Evolutionary conservation across 768 basidiomycete genomes (phyloP).

Genomic region (Ramaria sp.): DNA sequence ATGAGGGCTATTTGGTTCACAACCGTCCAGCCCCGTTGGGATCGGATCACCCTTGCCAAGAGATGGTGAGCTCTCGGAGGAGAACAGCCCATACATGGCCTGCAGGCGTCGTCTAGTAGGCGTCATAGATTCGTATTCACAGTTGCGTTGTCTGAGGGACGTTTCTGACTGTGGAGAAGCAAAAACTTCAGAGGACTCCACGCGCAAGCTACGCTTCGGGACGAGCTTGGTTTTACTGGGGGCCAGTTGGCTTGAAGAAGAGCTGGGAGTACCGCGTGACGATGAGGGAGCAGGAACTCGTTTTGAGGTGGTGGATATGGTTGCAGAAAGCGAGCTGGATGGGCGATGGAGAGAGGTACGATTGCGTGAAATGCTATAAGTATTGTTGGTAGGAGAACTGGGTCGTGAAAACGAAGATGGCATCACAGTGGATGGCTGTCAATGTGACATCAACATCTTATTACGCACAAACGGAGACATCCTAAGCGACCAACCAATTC

Average conservation of each 20-base stretch:
- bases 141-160: not conserved
- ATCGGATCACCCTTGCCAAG: not conserved
- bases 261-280: not conserved
- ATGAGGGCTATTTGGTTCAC: not conserved
- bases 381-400: not conserved
- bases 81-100: not conserved
- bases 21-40: not conserved
- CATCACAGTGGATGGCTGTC: not conserved
- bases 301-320: not conserved
- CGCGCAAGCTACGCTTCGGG: not conserved
- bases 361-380: not conserved
- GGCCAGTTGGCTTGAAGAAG: not conserved
- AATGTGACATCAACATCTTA: not conserved
- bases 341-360: not conserved
- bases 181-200: not conserved
- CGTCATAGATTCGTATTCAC: not conserved
- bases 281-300: not conserved
- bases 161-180: not conserved
- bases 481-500: not conserved
- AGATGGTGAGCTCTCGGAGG: not conserved
- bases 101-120: slow-evolving; percentile 1
- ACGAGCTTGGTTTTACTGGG: not conserved
- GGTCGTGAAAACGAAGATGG: not conserved
- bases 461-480: not conserved
- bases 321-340: slow-evolving; percentile 1